Percentiles rank a stretch among this genome's conserved stretches.
phyloP scores from a whole-genome alignment of 208 protist genomes.

The Crithidia expoeki region DNA sequence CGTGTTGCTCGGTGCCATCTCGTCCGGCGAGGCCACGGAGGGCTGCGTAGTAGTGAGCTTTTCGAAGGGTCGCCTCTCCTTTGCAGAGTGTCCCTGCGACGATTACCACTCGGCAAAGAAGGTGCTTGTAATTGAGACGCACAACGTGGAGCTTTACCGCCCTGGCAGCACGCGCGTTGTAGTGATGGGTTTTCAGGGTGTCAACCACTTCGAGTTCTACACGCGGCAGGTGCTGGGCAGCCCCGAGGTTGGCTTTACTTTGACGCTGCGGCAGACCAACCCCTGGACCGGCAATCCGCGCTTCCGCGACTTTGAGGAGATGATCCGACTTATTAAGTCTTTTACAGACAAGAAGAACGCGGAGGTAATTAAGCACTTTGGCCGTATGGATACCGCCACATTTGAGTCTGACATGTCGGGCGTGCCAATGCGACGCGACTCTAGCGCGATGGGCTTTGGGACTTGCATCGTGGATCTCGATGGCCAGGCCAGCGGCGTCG shows the following conservation, averaged over 20 bases:
- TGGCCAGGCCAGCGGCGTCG: slow-evolving; percentile 1
- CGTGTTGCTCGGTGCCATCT: slow-evolving; percentile 61
- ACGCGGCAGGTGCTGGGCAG: slow-evolving; percentile 71
- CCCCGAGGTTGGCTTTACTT: slow-evolving; percentile 61
- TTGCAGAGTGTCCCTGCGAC: slow-evolving; percentile 77
- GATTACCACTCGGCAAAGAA: slow-evolving; percentile 67
- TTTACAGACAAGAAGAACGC: slow-evolving; percentile 79
- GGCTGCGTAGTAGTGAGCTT: slow-evolving; percentile 76
- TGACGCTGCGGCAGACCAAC: slow-evolving; percentile 78
- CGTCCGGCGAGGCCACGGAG: slow-evolving; percentile 39
- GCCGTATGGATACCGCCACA: slow-evolving; percentile 31
- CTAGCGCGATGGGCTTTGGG: background rate
- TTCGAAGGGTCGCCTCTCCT: slow-evolving; percentile 53
- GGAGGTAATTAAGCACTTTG: slow-evolving; percentile 79
- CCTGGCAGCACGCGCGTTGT: slow-evolving; percentile 55
- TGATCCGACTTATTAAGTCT: slow-evolving; percentile 75
- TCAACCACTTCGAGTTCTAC: slow-evolving; percentile 86
- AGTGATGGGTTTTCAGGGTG: slow-evolving; percentile 77
- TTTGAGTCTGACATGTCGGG: slow-evolving; percentile 20
- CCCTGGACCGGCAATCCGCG: slow-evolving; percentile 91
- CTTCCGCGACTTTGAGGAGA: slow-evolving; percentile 87
- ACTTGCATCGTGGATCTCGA: background rate
- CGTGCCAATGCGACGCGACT: slow-evolving; percentile 9
- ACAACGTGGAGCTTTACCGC: slow-evolving; percentile 80
- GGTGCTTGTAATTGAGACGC: slow-evolving; percentile 69